Base-by-base conservation (phyloP, 257 asterid species). In the Nicotiana benthamiana region DNA sequence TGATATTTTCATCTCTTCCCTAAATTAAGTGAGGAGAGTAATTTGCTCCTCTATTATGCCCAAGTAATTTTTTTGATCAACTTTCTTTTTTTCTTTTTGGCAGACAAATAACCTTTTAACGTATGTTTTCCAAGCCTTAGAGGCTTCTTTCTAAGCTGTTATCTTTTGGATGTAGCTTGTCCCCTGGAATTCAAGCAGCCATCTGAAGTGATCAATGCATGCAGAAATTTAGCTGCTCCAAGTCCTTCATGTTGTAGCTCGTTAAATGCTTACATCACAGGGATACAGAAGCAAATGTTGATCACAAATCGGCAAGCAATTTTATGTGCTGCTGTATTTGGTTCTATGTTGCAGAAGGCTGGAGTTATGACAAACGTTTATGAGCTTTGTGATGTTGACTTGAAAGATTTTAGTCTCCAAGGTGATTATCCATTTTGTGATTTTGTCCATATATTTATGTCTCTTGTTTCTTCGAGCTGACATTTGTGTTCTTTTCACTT, bases 341-440 rank as follows among this genome's bases (percentile, higher is more conserved):
- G 99, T 32, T 89, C 93, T 83, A 89, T 96, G 96, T 88, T 96
- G 83, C 90, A 88, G 54, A 96, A 90, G 88, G 97, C 91, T 75
- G 99, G 99, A 75, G 97, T 94, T 66, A 88, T 91, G 95, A 72
- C 92, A 54, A 92, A 96, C 77, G 89, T 96, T 74, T 96, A 89
- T 63, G 91, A 92, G 89, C 97, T 96, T 83, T 96, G 99, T 83
- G 99, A 94, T 86, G 95, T 96, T 81, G 98, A 96, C 88, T 79
- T 96, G 83, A 94, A 93, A 82, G 99, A 96, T 90, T 96, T 96
- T 87, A 96, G 99, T 85, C 93, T 96, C 57, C 99, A 96, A 88
- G 97, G 99, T 95, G 80, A 79, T 83, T 70, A 78, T 85, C 52
- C 51, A 53, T 79, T 75, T 78, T 61, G 5, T 34, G 43, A 36